phyloP scores from a whole-genome alignment of 768 basidiomycete genomes.

The Lactifluus subvellereus region DNA sequence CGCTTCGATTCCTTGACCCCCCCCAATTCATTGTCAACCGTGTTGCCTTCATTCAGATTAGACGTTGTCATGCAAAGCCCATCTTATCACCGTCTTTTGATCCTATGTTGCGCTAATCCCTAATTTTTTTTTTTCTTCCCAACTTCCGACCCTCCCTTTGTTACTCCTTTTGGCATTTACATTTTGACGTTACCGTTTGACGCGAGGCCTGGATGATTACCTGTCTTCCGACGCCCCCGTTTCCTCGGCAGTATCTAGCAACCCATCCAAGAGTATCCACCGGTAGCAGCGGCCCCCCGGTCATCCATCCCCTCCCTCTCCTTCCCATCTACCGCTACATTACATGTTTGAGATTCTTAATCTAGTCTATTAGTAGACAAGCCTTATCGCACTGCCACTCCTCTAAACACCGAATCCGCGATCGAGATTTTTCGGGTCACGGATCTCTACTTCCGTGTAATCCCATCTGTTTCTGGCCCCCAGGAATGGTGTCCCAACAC shows the following conservation, averaged over 20 bases:
- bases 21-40: not conserved
- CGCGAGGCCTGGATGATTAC: conserved; percentile 6
- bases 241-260: not conserved
- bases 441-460: conserved; percentile 10
- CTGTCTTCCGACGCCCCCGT: conserved; percentile 11
- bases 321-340: not conserved
- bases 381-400: conserved; percentile 18
- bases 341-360: not conserved
- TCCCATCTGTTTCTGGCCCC: not conserved
- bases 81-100: conserved; percentile 5
- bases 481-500: not conserved
- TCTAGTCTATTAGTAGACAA: not conserved
- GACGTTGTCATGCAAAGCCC: not conserved
- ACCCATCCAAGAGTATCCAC: not conserved
- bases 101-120: not conserved
- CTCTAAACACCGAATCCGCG: conserved; percentile 5
- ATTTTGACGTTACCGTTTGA: conserved; percentile 20
- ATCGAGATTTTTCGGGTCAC: conserved; percentile 15
- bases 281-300: not conserved
- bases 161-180: conserved; percentile 18
- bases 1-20: not conserved
- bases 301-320: not conserved
- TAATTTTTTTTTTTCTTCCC: not conserved
- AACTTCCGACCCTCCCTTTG: conserved; percentile 2
- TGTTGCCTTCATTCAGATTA: not conserved